These are phyloP conservation scores for Boletus sp. DNA, from an alignment of 768 basidiomycete genomes.

Conservation along the genomic window DNA sequence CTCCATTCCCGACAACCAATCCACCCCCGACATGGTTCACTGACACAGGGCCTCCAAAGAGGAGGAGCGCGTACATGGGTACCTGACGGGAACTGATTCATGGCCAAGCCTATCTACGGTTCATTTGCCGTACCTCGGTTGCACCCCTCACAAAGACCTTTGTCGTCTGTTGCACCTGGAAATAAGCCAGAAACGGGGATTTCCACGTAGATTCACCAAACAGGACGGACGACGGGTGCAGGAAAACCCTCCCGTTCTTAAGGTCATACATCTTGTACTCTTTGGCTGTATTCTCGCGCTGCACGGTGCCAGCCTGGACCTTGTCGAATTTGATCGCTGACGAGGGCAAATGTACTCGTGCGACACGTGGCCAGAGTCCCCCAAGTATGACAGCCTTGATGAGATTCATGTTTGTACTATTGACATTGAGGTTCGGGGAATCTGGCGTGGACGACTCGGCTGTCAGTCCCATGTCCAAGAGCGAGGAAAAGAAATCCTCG, in stretches of 20 bases:
- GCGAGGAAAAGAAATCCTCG: constrained; percentile 68
- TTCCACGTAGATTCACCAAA: constrained; percentile 74
- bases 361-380: constrained; percentile 83
- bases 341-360: constrained; percentile 68
- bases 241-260: constrained; percentile 59
- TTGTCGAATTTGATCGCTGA: constrained; percentile 81
- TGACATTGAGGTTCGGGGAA: constrained; percentile 54
- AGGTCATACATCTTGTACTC: constrained; percentile 84
- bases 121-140: constrained; percentile 60
- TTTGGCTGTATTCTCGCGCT: constrained; percentile 78
- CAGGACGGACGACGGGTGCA: constrained; percentile 79
- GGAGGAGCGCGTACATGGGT: constrained; percentile 80
- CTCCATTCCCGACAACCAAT: constrained; percentile 55
- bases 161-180: constrained; percentile 74
- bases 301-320: constrained; percentile 77
- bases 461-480: constrained; percentile 69
- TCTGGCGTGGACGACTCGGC: constrained; percentile 43
- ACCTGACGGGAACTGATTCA: constrained; percentile 42
- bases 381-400: constrained; percentile 83
- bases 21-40: constrained; percentile 83
- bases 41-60: constrained; percentile 78
- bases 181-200: constrained; percentile 78
- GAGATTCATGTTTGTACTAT: constrained; percentile 66
- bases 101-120: not conserved
- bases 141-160: constrained; percentile 86